Evolutionary conservation across 2,329 filamentous ascomycete species (phyloP).

Genomic region (Macrophomina pseudophaseolina): DNA sequence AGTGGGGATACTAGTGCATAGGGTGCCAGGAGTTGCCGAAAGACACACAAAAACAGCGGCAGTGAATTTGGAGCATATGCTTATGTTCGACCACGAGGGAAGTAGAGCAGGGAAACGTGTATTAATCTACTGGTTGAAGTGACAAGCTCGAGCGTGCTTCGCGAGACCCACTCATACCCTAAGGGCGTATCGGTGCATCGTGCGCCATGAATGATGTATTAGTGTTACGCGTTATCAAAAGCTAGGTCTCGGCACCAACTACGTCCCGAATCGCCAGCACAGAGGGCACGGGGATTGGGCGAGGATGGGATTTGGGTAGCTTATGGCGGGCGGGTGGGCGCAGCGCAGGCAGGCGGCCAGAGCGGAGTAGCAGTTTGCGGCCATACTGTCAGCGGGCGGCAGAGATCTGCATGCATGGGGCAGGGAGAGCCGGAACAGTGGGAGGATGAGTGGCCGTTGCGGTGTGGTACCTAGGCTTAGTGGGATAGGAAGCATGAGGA

Average conservation of each 20-base stretch:
- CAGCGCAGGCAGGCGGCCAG: neutral
- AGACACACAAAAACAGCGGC: too few species aligned
- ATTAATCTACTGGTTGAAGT: conserved; percentile 5
- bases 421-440: conserved; percentile 2
- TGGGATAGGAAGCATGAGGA: neutral
- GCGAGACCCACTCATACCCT: neutral
- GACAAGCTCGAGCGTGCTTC: conserved; percentile 7
- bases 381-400: neutral
- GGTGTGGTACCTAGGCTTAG: neutral
- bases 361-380: neutral
- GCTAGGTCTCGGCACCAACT: conserved; percentile 18
- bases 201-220: conserved; percentile 2
- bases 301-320: neutral
- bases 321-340: conserved; percentile 6
- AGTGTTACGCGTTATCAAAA: conserved; percentile 23
- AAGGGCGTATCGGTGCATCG: neutral
- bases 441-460: neutral
- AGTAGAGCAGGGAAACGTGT: neutral
- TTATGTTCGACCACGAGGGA: neutral
- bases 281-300: conserved; percentile 10
- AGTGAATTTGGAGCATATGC: too few species aligned
- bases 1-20: neutral
- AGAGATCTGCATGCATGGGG: conserved; percentile 11
- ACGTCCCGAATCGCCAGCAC: conserved; percentile 6
- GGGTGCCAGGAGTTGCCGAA: neutral